A percentile compares a stretch with the other conserved stretches of the same genome.
phyloP scores from a whole-genome alignment of 2,329 filamentous ascomycete species.

The Fusarium pseudocircinatum region DNA sequence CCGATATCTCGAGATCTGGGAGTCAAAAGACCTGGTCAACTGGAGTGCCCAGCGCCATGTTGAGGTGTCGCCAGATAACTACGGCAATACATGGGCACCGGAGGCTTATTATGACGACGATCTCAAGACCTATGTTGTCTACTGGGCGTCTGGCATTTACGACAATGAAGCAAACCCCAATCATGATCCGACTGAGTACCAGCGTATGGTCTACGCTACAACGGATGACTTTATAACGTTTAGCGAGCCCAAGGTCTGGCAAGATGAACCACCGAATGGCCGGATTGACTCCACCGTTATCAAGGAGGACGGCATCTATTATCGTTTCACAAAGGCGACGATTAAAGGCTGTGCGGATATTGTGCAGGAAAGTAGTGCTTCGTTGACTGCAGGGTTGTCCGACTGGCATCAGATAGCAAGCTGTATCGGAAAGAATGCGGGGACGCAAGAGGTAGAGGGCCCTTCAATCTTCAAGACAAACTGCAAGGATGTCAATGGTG shows the following conservation, averaged over 20 bases:
- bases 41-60: conserved; percentile 62
- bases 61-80: conserved; percentile 56
- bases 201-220: neutral
- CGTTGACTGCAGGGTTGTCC: neutral
- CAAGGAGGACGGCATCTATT: neutral
- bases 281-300: conserved; percentile 1
- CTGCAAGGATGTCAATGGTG: neutral
- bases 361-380: neutral
- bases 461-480: conserved; percentile 14
- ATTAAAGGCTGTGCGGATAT: neutral
- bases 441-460: neutral
- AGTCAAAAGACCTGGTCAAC: conserved; percentile 58
- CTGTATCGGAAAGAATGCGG: conserved; percentile 8
- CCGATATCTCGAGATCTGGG: conserved; percentile 58
- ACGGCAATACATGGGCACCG: conserved; percentile 64
- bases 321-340: conserved; percentile 1
- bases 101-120: conserved; percentile 59
- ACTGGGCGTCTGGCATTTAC: conserved; percentile 58
- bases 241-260: neutral
- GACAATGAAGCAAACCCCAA: conserved; percentile 8
- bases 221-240: neutral
- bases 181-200: neutral
- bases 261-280: neutral
- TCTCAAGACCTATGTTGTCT: conserved; percentile 54
- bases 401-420: neutral